These are phyloP conservation scores for Tritrichomonas musculus DNA, from an alignment of 208 protist species.

Conservation along the genomic window DNA sequence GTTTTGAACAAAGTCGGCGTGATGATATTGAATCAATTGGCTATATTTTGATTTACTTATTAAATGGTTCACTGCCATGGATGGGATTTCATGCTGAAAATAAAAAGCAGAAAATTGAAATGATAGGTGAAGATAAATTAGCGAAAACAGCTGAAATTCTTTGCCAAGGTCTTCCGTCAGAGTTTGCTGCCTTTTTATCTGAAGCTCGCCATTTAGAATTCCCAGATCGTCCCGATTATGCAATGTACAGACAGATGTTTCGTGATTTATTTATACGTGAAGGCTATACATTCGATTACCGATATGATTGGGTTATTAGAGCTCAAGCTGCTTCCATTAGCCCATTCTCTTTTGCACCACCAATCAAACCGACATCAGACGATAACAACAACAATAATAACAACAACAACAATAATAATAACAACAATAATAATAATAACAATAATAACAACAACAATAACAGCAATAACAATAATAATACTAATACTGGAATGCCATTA, in stretches of 20 bases:
- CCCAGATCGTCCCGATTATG: conserved; percentile 32
- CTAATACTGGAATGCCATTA: too few relatives aligned
- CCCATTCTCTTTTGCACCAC: too few relatives aligned
- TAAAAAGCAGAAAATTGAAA: conserved; percentile 66
- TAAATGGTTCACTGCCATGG: conserved; percentile 92
- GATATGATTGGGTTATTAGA: conserved; percentile 82
- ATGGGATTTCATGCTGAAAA: conserved; percentile 79
- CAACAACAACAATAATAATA: too few relatives aligned
- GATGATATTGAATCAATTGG: conserved; percentile 81
- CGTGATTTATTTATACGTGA: background rate
- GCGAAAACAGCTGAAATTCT: conserved; percentile 4
- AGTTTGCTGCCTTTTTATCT: conserved; percentile 30
- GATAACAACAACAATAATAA: too few relatives aligned
- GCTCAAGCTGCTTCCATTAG: background rate
- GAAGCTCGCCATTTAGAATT: conserved; percentile 33
- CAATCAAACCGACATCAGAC: too few relatives aligned
- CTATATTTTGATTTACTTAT: conserved; percentile 98
- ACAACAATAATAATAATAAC: too few relatives aligned
- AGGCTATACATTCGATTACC: conserved; percentile 77
- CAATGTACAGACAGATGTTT: conserved; percentile 13
- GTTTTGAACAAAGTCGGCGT: conserved; percentile 77
- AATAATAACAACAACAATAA: too few relatives aligned
- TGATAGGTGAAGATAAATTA: conserved; percentile 31
- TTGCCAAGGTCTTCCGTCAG: conserved; percentile 32
- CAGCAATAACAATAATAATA: too few relatives aligned